Conservation (phyloP, 768 basidiomycete genomes). For the Agaricus subrufescens region DNA sequence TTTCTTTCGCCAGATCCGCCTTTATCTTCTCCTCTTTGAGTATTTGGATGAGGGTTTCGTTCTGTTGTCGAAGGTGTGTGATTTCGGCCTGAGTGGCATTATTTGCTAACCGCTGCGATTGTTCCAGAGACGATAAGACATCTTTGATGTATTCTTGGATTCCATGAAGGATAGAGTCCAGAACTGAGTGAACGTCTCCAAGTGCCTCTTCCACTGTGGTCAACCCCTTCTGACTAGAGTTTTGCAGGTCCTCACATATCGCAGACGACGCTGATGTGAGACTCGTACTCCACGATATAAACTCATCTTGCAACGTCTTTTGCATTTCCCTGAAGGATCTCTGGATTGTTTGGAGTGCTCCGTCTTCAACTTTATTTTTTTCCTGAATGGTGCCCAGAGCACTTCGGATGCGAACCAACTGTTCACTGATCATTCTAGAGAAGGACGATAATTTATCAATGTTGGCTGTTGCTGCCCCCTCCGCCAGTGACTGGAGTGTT, state of each 20-base stretch:
- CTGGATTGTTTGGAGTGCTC: constrained; percentile 46
- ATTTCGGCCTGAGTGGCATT: constrained; percentile 47
- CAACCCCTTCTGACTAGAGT: constrained; percentile 40
- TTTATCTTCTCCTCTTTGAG: constrained; percentile 64
- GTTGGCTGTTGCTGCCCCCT: constrained; percentile 26
- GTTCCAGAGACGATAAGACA: constrained; percentile 46
- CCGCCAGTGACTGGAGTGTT: constrained; percentile 34
- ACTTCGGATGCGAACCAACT: constrained; percentile 50
- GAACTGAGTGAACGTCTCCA: constrained; percentile 48
- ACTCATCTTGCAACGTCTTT: constrained; percentile 46
- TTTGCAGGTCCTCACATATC: constrained; percentile 43
- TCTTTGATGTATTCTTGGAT: constrained; percentile 50
- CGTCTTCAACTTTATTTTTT: constrained; percentile 50
- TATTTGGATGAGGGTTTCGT: constrained; percentile 53
- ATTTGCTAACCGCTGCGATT: constrained; percentile 45
- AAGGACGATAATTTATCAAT: constrained; percentile 51
- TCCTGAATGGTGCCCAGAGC: constrained; percentile 49
- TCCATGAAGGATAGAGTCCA: constrained; percentile 58
- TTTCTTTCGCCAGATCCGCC: constrained; percentile 64
- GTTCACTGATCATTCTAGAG: constrained; percentile 51
- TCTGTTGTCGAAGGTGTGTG: constrained; percentile 63
- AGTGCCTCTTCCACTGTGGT: constrained; percentile 54
- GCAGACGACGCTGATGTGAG: constrained; percentile 44
- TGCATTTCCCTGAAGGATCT: constrained; percentile 40
- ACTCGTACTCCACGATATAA: constrained; percentile 49